Evolutionary conservation across 805 yeast species (phyloP).

Genomic region (Ogataea nakhonphanomensis): DNA sequence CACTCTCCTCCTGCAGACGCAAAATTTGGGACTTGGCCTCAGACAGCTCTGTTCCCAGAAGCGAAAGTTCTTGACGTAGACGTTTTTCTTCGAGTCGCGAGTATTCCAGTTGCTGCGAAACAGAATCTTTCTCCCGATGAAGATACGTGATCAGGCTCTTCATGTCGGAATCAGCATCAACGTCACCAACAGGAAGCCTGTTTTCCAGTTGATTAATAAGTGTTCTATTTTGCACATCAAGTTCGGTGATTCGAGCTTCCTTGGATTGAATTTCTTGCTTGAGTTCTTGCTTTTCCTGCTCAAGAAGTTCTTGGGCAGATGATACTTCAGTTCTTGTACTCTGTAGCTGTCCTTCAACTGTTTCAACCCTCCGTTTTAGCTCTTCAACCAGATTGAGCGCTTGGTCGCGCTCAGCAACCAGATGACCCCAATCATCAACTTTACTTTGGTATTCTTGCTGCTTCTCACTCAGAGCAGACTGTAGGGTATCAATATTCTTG

Average conservation of each 20-base stretch:
- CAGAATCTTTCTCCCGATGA: conserved; percentile 72
- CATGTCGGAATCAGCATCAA: conserved; percentile 32
- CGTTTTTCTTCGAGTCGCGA: conserved; percentile 52
- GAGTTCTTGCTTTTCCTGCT: conserved; percentile 37
- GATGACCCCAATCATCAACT: conserved; percentile 26
- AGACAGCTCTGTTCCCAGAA: conserved; percentile 47
- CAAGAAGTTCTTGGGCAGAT: conserved; percentile 44
- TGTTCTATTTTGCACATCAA: conserved; percentile 64
- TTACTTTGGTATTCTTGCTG: conserved; percentile 22
- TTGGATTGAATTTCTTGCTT: conserved; percentile 48
- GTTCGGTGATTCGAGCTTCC: conserved; percentile 47
- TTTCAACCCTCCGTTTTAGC: conserved; percentile 29
- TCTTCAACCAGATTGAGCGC: conserved; percentile 17
- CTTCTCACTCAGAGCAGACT: conserved; percentile 1
- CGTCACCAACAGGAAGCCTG: conserved; percentile 14
- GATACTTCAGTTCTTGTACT: conserved; percentile 33
- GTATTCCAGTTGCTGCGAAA: conserved; percentile 55
- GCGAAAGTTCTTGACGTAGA: conserved; percentile 48
- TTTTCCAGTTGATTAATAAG: conserved; percentile 63
- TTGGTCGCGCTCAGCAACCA: conserved; percentile 23
- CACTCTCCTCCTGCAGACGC: conserved; percentile 27
- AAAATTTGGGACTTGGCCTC: conserved; percentile 47
- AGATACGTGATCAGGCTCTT: conserved; percentile 58
- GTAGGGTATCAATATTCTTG: conserved; percentile 30
- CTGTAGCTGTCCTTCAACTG: conserved; percentile 37